Evolutionary conservation across 2,329 filamentous ascomycete genomes (phyloP), one percentile per base, ranked within the genome.

Genomic region (Ascomycota sp.): DNA sequence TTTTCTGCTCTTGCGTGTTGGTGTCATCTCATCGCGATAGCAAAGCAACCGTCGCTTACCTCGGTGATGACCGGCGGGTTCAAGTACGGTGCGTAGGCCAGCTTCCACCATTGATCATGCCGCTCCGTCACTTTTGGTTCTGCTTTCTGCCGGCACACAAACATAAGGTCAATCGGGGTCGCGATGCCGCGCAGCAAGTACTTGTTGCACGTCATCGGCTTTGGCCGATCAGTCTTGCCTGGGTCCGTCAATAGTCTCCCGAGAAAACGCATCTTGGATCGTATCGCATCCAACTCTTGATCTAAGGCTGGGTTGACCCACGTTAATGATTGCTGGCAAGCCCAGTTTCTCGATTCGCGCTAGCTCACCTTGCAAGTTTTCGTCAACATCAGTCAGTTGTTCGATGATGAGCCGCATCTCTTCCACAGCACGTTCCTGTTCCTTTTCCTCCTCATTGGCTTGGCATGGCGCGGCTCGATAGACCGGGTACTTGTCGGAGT

Each of bases 91-190:
- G 44, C 42, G 35, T 59, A 64, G 23, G 56, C 49, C 27, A 69
- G 47, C 36, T 57, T 57, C 65, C 65, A 70, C 65, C 65, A 70
- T 40, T 68, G 64, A 30, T 67, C 63, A 11, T 36, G 36, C 4
- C 42, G 34, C 15, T 40, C 50, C 53, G 1, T 46, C 52, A n/a
- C 59, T 28, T 11, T 62, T 56, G 29, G 59, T 56, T 21, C 59
- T 40, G 30, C 53, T 11, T 49, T 40, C 23, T 56, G 50, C 33
- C 52, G 53, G 38, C 64, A 66, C 22, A 69, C 47, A 36, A 65
- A 70, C 8, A 61, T 51, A 2, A 63, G 45, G 29, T 61, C 55
- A 9, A 49, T 46, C 0, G 52, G 52, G 9, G 58, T 59, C 10
- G 55, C 60, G 15, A 70, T 53, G 19, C 65, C 65, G 23, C 64